Percentiles rank a stretch among this genome's conserved stretches.
Evolutionary conservation across 1,139 yeast species (phyloP).

Genomic region (Candida pseudoviswanathii): DNA sequence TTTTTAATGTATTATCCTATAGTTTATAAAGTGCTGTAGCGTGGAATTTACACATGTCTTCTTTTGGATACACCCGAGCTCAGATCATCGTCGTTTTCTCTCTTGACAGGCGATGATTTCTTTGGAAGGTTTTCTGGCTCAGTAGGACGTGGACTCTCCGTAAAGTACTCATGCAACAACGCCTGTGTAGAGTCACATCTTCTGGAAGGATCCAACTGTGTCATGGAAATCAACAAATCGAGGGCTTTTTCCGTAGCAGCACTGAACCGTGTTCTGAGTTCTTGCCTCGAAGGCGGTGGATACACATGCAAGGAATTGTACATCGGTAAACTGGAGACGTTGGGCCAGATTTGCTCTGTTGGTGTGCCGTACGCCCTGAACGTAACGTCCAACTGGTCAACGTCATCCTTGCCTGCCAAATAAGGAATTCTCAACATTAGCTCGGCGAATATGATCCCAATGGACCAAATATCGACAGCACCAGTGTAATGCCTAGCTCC

Average conservation of each 20-base stretch:
- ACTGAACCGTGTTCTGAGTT: slow-evolving; percentile 78
- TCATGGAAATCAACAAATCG: slow-evolving; percentile 72
- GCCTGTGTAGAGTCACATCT: slow-evolving; percentile 72
- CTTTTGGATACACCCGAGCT: slow-evolving; percentile 16
- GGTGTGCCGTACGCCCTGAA: slow-evolving; percentile 97
- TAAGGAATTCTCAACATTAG: slow-evolving; percentile 94
- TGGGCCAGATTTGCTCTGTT: slow-evolving; percentile 90
- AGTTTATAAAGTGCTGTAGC: not conserved
- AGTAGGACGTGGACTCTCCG: slow-evolving; percentile 77
- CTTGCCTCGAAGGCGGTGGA: slow-evolving; percentile 84
- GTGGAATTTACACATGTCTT: slow-evolving; percentile 15
- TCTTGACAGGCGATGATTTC: slow-evolving; percentile 30
- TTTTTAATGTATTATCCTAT: no score
- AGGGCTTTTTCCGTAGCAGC: slow-evolving; percentile 91
- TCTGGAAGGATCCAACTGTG: slow-evolving; percentile 75
- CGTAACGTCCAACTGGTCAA: slow-evolving; percentile 87
- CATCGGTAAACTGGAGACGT: slow-evolving; percentile 75
- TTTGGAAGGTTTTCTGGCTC: slow-evolving; percentile 69
- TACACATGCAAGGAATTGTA: slow-evolving; percentile 72
- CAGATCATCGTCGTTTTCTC: slow-evolving; percentile 18
- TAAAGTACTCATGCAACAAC: slow-evolving; percentile 66
- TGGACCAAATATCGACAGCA: slow-evolving; percentile 92
- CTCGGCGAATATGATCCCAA: slow-evolving; percentile 95
- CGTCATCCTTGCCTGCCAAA: slow-evolving; percentile 87
- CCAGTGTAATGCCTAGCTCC: slow-evolving; percentile 89